Percentiles rank a stretch among this genome's conserved stretches.
Conservation (phyloP, 2,329 filamentous ascomycete species). For the Tolypocladium paradoxum region DNA sequence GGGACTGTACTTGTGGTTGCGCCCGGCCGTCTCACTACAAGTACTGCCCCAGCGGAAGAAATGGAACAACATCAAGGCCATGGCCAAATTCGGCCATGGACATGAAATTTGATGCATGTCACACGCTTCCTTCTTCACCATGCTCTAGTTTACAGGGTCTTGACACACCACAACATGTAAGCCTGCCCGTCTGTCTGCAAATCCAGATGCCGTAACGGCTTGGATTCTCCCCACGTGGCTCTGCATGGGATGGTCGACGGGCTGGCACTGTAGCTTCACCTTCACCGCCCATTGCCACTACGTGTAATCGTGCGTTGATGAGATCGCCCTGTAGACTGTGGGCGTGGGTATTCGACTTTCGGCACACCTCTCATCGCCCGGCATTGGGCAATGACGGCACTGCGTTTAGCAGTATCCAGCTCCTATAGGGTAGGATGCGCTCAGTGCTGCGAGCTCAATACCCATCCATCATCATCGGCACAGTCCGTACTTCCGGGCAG, state of each 20-base stretch:
- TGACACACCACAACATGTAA: no score
- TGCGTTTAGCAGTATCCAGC: background rate
- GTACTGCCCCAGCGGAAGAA: background rate
- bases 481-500: background rate
- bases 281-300: no score
- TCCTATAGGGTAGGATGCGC: background rate
- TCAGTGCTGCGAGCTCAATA: background rate
- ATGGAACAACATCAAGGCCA: no score
- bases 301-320: no score
- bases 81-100: no score
- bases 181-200: no score
- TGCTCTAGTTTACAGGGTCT: no score
- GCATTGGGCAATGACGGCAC: background rate
- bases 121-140: no score
- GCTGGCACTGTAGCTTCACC: background rate
- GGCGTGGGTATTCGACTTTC: background rate
- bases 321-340: background rate
- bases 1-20: background rate
- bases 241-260: background rate
- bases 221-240: background rate
- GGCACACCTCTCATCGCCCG: background rate
- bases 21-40: background rate
- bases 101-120: no score
- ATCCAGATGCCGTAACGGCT: background rate
- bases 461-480: background rate